phyloP scores from a whole-genome alignment of 129 eudicot genomes.

The Heracleum sosnowskyi region DNA sequence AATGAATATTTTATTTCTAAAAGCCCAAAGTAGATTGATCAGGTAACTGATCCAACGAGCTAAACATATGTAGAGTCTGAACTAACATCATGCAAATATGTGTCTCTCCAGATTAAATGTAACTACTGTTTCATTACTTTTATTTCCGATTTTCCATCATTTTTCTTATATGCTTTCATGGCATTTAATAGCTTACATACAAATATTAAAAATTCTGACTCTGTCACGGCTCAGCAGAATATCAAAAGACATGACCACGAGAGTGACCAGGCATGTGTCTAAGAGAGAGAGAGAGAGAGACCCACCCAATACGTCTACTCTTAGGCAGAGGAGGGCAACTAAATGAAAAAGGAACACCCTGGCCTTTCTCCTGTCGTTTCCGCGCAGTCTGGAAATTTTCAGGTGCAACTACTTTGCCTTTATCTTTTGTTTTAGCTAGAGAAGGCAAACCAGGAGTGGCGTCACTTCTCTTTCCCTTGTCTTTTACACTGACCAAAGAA shows the following conservation, averaged over 20 bases:
- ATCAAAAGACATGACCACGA: not conserved
- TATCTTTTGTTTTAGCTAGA: constrained; percentile 10
- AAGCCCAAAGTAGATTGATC: not conserved
- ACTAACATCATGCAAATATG: not conserved
- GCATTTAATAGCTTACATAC: not conserved
- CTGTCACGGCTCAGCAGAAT: not conserved
- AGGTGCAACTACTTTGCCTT: constrained; percentile 13
- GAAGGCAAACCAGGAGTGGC: constrained; percentile 10
- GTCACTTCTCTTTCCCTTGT: not conserved
- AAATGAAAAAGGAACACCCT: constrained; percentile 10
- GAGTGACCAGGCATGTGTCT: not conserved
- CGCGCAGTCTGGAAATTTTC: not conserved
- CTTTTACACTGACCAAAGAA: constrained; percentile 1
- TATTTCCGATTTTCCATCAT: not conserved
- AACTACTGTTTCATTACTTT: not conserved
- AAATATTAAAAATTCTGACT: not conserved
- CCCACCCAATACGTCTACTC: constrained; percentile 19
- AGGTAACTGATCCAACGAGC: not conserved
- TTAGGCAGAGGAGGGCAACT: constrained; percentile 24
- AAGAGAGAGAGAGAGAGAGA: constrained; percentile 14
- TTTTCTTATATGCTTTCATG: not conserved
- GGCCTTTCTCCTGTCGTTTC: constrained; percentile 14
- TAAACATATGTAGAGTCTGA: not conserved
- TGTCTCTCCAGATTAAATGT: not conserved
- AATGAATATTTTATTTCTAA: not conserved